Evolutionary conservation across 257 asterid genomes (phyloP).

Genomic region (Forsythia suspensa): DNA sequence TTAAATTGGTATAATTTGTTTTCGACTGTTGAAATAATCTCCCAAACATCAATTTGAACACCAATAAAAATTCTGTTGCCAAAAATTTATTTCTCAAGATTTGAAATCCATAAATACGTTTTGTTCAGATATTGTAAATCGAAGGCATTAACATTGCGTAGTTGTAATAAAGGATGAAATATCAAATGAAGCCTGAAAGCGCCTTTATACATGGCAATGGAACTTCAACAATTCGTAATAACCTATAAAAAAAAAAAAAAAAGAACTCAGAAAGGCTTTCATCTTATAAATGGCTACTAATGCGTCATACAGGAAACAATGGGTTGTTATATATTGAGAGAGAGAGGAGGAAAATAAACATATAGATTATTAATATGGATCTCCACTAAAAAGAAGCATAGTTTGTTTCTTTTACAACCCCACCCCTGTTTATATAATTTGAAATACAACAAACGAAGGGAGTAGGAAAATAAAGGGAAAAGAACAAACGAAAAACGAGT

Average conservation of each 20-base stretch:
- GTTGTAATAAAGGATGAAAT: too few relatives aligned
- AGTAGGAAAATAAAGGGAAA: constrained; percentile 6
- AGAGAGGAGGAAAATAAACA: not conserved
- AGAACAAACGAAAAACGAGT: not conserved
- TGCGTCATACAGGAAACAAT: too few relatives aligned
- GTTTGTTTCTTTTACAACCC: constrained; percentile 28
- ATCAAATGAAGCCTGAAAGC: too few relatives aligned
- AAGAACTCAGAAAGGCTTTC: too few relatives aligned
- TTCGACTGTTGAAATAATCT: not conserved
- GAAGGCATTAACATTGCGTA: too few relatives aligned
- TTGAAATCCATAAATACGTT: too few relatives aligned
- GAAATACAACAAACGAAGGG: constrained; percentile 24
- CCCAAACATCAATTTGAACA: not conserved
- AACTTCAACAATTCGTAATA: too few relatives aligned
- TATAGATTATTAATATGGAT: constrained; percentile 15
- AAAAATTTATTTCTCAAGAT: too few relatives aligned
- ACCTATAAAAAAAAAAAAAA: too few relatives aligned
- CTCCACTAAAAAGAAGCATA: constrained; percentile 9
- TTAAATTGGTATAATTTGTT: not conserved
- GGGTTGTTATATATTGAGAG: not conserved
- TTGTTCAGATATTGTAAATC: too few relatives aligned
- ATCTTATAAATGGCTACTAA: too few relatives aligned
- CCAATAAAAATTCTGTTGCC: not conserved
- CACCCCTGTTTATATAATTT: constrained; percentile 25
- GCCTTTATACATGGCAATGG: too few relatives aligned